A percentile compares a stretch with the other conserved stretches of the same genome.
Evolutionary conservation across 345 rosid species (phyloP).

Genomic region (Brassica rapa): DNA sequence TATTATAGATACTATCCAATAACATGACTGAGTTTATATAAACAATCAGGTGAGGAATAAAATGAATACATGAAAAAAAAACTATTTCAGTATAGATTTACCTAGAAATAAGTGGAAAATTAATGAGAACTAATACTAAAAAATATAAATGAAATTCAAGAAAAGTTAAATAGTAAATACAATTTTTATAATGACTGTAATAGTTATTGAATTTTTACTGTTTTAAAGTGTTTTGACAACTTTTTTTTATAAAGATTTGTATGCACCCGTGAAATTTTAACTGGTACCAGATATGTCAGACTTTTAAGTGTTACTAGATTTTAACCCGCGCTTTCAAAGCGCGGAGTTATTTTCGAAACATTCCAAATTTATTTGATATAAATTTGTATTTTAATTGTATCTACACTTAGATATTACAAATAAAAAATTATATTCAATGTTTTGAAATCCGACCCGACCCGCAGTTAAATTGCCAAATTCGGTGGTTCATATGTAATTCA

Average conservation of each 20-base stretch:
- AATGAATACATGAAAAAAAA: background rate
- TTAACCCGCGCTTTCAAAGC: too few relatives aligned
- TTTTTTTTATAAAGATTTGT: background rate
- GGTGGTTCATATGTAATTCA: too few relatives aligned
- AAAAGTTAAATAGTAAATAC: background rate
- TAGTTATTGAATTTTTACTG: background rate
- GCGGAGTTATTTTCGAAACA: too few relatives aligned
- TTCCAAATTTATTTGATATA: too few relatives aligned
- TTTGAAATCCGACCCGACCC: too few relatives aligned
- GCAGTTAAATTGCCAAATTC: too few relatives aligned
- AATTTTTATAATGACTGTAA: background rate
- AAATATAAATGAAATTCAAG: background rate
- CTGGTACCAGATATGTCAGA: conserved; percentile 2
- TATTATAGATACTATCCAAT: background rate
- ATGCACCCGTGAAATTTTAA: conserved; percentile 10
- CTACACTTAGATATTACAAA: too few relatives aligned
- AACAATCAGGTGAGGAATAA: background rate
- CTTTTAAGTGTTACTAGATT: conserved; percentile 10
- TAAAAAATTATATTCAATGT: too few relatives aligned
- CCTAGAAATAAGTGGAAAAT: background rate
- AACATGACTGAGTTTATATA: background rate
- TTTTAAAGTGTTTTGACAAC: background rate
- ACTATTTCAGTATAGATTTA: background rate
- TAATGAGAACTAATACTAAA: background rate
- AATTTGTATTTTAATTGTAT: too few relatives aligned